Percentiles rank a stretch among this genome's conserved stretches.
Conservation (phyloP, 371 early-diverging fungal species). For the Basidiobolus heterosporus region DNA sequence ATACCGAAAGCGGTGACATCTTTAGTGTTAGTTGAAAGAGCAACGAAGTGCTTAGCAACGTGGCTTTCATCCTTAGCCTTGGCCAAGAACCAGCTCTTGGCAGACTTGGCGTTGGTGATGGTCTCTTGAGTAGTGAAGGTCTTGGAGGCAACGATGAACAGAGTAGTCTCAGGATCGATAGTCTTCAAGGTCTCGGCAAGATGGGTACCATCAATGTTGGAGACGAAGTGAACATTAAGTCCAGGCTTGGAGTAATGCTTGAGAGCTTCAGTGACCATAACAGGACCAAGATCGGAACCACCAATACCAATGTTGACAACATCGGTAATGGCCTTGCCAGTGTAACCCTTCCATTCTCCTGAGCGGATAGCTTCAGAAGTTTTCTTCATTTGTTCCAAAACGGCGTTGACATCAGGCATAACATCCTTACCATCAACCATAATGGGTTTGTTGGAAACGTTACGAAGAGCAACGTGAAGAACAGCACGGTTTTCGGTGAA, state of each 20-base stretch:
- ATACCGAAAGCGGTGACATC: slow-evolving; percentile 88
- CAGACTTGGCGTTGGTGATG: slow-evolving; percentile 89
- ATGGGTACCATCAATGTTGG: slow-evolving; percentile 97
- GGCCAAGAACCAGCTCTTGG: slow-evolving; percentile 82
- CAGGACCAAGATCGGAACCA: slow-evolving; percentile 98
- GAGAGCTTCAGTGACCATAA: slow-evolving; percentile 95
- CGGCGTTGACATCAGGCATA: slow-evolving; percentile 85
- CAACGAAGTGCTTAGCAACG: slow-evolving; percentile 97
- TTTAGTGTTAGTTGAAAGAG: slow-evolving; percentile 90
- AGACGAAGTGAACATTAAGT: slow-evolving; percentile 83
- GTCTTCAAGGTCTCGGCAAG: slow-evolving; percentile 77
- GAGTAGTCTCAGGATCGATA: slow-evolving; percentile 75
- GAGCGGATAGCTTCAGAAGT: slow-evolving; percentile 70
- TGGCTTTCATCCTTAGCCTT: slow-evolving; percentile 73
- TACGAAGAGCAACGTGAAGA: slow-evolving; percentile 90
- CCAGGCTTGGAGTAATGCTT: slow-evolving; percentile 70
- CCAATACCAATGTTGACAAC: slow-evolving; percentile 99
- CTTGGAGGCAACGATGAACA: slow-evolving; percentile 97
- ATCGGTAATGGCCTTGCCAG: slow-evolving; percentile 85
- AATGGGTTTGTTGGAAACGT: slow-evolving; percentile 64
- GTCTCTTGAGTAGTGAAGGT: slow-evolving; percentile 99
- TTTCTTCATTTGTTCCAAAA: slow-evolving; percentile 80
- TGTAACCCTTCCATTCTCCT: slow-evolving; percentile 86
- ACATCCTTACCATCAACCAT: slow-evolving; percentile 72
- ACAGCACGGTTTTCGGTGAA: slow-evolving; percentile 96